phyloP scores from a whole-genome alignment of 139 green algal genomes.

The Picochlorum sp. region DNA sequence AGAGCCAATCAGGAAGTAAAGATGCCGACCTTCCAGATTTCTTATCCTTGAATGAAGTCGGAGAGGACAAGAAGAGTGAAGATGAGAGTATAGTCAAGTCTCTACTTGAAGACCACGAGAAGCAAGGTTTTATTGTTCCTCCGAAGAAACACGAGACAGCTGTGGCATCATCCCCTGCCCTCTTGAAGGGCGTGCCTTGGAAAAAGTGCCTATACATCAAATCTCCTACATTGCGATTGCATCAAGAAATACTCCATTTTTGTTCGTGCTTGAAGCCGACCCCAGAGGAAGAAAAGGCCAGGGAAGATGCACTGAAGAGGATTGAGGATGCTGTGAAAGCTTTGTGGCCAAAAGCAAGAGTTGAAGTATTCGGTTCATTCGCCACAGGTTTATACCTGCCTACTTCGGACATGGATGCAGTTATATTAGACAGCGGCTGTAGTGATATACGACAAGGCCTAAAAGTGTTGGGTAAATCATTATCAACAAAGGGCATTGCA shows the following conservation, averaged over 20 bases:
- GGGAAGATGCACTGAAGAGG: conserved; percentile 41
- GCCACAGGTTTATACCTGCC: conserved; percentile 88
- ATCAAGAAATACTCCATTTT: conserved; percentile 75
- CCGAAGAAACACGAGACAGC: too few relatives aligned
- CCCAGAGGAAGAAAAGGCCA: conserved; percentile 34
- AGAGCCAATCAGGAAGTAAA: too few relatives aligned
- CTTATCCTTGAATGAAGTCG: too few relatives aligned
- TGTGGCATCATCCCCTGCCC: background rate
- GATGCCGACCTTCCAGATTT: too few relatives aligned
- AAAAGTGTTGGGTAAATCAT: conserved; percentile 55
- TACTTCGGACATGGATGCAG: conserved; percentile 86
- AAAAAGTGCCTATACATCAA: conserved; percentile 18
- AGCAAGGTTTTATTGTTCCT: too few relatives aligned
- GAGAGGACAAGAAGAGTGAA: too few relatives aligned
- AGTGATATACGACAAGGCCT: conserved; percentile 50
- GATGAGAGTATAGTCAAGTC: too few relatives aligned
- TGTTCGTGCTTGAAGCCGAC: conserved; percentile 59
- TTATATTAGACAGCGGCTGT: conserved; percentile 54
- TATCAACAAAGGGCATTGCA: conserved; percentile 48
- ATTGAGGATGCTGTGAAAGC: conserved; percentile 42
- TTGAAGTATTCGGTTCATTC: conserved; percentile 74
- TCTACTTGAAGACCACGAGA: too few relatives aligned
- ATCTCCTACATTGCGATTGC: conserved; percentile 43
- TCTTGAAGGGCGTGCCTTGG: conserved; percentile 22
- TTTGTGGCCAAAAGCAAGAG: conserved; percentile 55